Percentiles rank a stretch among this genome's conserved stretches.
Conservation (phyloP, 1,284 basidiomycete species). For the Boletellus deceptivus region DNA sequence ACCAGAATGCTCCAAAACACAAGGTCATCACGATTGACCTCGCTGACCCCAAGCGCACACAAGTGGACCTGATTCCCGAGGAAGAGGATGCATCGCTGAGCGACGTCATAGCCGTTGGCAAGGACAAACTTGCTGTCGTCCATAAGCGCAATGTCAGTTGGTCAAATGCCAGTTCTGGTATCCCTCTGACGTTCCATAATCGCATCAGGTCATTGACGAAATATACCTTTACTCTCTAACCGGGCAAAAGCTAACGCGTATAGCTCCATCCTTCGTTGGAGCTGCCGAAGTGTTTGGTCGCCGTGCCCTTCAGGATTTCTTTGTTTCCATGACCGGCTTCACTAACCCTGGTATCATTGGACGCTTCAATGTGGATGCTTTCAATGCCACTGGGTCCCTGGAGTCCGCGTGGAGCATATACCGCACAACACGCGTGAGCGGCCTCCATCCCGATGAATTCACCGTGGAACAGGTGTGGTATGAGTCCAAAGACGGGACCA, state of each 20-base stretch:
- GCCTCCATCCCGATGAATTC: conserved; percentile 72
- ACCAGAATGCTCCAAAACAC: conserved; percentile 63
- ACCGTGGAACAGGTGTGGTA: conserved; percentile 78
- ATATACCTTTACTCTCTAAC: conserved; percentile 70
- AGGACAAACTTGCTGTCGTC: conserved; percentile 59
- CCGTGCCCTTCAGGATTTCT: conserved; percentile 64
- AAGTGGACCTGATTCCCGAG: conserved; percentile 72
- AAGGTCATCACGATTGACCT: conserved; percentile 70
- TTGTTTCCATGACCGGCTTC: conserved; percentile 68
- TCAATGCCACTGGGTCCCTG: conserved; percentile 35
- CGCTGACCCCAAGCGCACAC: conserved; percentile 45
- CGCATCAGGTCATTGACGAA: conserved; percentile 72
- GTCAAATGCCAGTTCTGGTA: neutral
- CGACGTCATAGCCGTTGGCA: conserved; percentile 50
- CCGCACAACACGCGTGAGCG: conserved; percentile 60
- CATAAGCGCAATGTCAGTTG: conserved; percentile 72
- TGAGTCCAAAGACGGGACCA: conserved; percentile 76
- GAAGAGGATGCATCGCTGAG: conserved; percentile 62
- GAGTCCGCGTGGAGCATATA: conserved; percentile 59
- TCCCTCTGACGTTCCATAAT: conserved; percentile 14
- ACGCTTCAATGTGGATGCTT: conserved; percentile 55
- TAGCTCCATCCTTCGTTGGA: conserved; percentile 73
- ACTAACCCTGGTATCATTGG: conserved; percentile 71
- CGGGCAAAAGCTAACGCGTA: conserved; percentile 56
- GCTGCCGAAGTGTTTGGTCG: conserved; percentile 55